A percentile compares a stretch with the other conserved stretches of the same genome.
Evolutionary conservation across 306 rosid genomes (phyloP).

Genomic region (Purshia tridentata): DNA sequence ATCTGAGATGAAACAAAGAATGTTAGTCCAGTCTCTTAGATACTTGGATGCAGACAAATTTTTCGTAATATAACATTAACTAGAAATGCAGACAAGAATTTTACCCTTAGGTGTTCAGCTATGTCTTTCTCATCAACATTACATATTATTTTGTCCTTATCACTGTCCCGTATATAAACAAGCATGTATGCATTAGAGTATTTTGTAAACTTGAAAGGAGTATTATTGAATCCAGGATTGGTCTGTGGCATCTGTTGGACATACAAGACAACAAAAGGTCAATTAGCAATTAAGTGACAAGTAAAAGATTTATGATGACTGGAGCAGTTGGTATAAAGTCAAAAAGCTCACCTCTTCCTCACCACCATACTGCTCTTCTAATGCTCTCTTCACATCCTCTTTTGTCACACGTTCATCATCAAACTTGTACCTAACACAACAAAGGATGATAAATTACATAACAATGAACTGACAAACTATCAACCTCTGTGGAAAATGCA

Average conservation of each 20-base stretch:
- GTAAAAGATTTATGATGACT: constrained; percentile 4
- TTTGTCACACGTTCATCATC: constrained; percentile 93
- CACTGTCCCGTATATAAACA: constrained; percentile 88
- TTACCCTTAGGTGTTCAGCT: constrained; percentile 85
- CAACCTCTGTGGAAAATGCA: not conserved
- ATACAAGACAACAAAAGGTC: constrained; percentile 22
- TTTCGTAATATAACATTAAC: not conserved
- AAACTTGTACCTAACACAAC: constrained; percentile 66
- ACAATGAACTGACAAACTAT: not conserved
- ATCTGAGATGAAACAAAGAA: constrained; percentile 42
- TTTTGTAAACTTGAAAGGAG: constrained; percentile 87
- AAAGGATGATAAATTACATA: not conserved
- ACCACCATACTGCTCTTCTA: constrained; percentile 95
- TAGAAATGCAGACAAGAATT: constrained; percentile 13
- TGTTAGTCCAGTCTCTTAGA: constrained; percentile 19
- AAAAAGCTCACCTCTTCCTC: constrained; percentile 76
- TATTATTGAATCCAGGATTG: constrained; percentile 84
- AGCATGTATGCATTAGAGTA: constrained; percentile 96
- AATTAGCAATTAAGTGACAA: constrained; percentile 15
- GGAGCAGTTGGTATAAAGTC: not conserved
- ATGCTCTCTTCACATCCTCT: constrained; percentile 80
- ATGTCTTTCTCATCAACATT: constrained; percentile 86
- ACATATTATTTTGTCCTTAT: constrained; percentile 84
- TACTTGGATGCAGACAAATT: constrained; percentile 2
- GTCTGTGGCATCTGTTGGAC: constrained; percentile 69